Percentiles rank a stretch among this genome's conserved stretches.
Conservation (phyloP, 2,329 filamentous ascomycete species). For the Monilinia laxa region DNA sequence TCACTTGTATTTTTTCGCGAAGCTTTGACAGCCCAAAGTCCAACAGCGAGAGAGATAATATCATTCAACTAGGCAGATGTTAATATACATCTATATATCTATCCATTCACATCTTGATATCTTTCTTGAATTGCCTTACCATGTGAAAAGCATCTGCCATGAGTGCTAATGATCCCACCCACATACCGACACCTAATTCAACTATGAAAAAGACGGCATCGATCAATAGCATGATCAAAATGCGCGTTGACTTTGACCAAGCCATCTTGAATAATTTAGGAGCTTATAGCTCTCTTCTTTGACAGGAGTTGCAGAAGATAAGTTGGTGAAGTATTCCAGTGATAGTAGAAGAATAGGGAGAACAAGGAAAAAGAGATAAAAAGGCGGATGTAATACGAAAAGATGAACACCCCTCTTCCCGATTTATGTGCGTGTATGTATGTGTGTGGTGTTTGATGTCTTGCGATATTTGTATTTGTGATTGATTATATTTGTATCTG, state of each 20-base stretch:
- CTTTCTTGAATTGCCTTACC: constrained; percentile 51
- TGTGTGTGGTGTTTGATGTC: neutral
- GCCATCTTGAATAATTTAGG: constrained; percentile 56
- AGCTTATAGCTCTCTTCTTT: neutral
- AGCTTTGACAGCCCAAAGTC: constrained; percentile 91
- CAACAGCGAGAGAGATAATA: constrained; percentile 89
- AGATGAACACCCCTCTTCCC: neutral
- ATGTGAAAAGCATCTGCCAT: constrained; percentile 99
- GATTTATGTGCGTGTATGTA: neutral
- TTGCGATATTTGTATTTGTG: neutral
- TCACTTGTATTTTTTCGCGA: constrained; percentile 83
- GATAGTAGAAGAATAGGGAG: too few species aligned
- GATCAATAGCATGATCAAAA: constrained; percentile 88
- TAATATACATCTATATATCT: constrained; percentile 23
- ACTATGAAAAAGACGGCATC: constrained; percentile 87
- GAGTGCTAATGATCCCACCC: constrained; percentile 86
- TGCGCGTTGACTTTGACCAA: constrained; percentile 89
- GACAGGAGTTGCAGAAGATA: neutral
- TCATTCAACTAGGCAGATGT: constrained; percentile 74
- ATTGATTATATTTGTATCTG: too few species aligned
- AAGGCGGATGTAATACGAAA: neutral
- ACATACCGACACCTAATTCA: constrained; percentile 81
- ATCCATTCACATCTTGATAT: neutral
- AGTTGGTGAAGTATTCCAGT: neutral
- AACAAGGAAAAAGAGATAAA: neutral